Base-by-base conservation (phyloP, 2,329 filamentous ascomycete species). In the Didymella sp. region DNA sequence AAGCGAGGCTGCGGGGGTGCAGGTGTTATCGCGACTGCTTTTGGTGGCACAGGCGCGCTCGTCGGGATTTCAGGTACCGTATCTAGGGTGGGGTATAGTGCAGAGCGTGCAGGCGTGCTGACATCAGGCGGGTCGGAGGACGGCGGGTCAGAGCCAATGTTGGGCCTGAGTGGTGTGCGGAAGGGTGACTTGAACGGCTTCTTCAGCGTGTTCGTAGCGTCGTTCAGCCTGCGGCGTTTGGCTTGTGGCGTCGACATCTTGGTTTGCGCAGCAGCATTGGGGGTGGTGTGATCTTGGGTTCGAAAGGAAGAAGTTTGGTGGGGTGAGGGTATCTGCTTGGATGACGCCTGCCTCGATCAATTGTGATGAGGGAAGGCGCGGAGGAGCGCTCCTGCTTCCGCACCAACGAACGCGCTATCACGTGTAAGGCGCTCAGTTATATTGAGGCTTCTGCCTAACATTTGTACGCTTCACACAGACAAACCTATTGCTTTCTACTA, bases 101-200 rank as follows among this genome's bases (percentile, higher is more conserved):
- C 44, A 31, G 57, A 42, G 51, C 50, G 40, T 24, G 28, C 55
- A 44, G 61, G 35, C 19, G 48, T 56, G n/a, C 37, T 37, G 21
- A 47, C n/a, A 15, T 68, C 61, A 27, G 58, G 61, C 48, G 66
- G 64, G 40, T 73, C 69, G 27, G 69, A 70, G 33, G 67, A 70
- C 9, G 61, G 66, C 13, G 64, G 62, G 31, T 68, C 64, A 30
- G 67, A 66, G 42, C 63, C 60, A 35, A 64, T 56, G 30, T 33
- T 58, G 15, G 66, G 64, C 51, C 70, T 73, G 48, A 72, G 57
- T 22, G 79, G 78, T 33, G 79, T 81, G 63, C 82, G 84, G 59
- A 89, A 82, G 13, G 88, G 89, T 42, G 89, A 91, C 63, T 88
- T 87, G 78, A 92, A 92, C 0, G 89, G 89, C 70, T 87, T 89